Evolutionary conservation across 345 rosid species (phyloP).

Genomic region (Eucalyptus sp.): DNA sequence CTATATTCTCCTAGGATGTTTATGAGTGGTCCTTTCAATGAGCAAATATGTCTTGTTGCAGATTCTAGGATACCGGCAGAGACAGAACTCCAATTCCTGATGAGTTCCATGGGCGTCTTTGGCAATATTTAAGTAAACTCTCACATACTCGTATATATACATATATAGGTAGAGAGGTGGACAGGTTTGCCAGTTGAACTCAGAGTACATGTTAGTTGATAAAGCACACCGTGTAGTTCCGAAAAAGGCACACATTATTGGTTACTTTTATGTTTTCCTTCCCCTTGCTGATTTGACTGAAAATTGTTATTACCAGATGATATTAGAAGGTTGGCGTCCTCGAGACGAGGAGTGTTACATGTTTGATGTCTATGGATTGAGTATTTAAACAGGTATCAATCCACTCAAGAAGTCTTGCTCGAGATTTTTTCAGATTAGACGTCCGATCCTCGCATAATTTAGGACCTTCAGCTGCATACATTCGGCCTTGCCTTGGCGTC

Average conservation of each 20-base stretch:
- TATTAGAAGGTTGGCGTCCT: background rate
- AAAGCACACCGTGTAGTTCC: background rate
- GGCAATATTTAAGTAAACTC: background rate
- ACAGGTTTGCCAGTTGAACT: background rate
- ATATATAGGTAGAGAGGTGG: background rate
- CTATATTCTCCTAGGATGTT: background rate
- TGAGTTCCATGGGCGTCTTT: background rate
- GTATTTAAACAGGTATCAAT: background rate
- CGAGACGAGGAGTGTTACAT: background rate
- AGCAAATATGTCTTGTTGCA: slow-evolving; percentile 1
- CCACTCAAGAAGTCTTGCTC: background rate
- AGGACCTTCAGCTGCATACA: background rate
- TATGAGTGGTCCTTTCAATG: background rate
- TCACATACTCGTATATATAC: background rate
- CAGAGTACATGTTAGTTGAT: background rate
- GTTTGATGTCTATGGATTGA: background rate
- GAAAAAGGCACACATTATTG: background rate
- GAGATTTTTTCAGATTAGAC: background rate
- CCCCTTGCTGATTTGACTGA: background rate
- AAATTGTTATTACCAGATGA: background rate
- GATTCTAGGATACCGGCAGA: slow-evolving; percentile 43
- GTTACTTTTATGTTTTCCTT: background rate
- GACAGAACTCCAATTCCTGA: slow-evolving; percentile 2
- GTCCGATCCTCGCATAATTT: background rate
- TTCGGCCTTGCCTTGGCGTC: background rate